These are phyloP conservation scores for Geranium rotundifolium DNA, from an alignment of 345 rosid genomes.

Conservation along the genomic window DNA sequence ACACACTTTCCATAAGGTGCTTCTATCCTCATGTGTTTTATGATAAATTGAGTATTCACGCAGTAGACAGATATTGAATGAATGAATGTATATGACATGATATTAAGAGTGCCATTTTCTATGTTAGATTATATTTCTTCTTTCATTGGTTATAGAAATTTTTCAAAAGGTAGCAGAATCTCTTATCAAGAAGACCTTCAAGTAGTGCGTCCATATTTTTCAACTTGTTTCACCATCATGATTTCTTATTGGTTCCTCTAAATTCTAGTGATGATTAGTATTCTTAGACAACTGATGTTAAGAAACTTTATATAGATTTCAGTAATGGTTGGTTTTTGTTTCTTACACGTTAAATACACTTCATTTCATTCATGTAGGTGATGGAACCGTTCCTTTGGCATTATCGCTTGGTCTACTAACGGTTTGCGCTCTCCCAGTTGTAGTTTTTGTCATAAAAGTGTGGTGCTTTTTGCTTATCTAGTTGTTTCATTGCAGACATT, in stretches of 20 bases:
- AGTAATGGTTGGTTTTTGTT: neutral
- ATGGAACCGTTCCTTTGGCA: constrained; percentile 72
- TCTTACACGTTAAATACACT: constrained; percentile 1
- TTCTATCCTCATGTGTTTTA: constrained; percentile 1
- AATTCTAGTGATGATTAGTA: neutral
- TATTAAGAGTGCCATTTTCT: neutral
- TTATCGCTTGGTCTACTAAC: constrained; percentile 73
- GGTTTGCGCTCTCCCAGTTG: constrained; percentile 25
- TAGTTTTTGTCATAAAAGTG: neutral
- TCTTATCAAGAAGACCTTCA: neutral
- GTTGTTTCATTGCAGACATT: constrained; percentile 45
- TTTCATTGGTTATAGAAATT: neutral
- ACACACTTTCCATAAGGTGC: constrained; percentile 1
- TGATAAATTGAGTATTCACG: neutral
- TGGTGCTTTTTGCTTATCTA: neutral
- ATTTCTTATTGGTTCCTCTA: neutral
- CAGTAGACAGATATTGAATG: neutral
- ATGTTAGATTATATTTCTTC: neutral
- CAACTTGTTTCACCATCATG: neutral
- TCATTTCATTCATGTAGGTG: constrained; percentile 43
- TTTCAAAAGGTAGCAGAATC: neutral
- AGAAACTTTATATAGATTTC: neutral
- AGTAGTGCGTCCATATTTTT: neutral
- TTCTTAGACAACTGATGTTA: constrained; percentile 1
- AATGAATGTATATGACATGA: neutral